Evolutionary conservation across 352 stramenopile genomes (phyloP), one percentile per base, ranked within the genome.

Genomic region (Phytophthora sojae): DNA sequence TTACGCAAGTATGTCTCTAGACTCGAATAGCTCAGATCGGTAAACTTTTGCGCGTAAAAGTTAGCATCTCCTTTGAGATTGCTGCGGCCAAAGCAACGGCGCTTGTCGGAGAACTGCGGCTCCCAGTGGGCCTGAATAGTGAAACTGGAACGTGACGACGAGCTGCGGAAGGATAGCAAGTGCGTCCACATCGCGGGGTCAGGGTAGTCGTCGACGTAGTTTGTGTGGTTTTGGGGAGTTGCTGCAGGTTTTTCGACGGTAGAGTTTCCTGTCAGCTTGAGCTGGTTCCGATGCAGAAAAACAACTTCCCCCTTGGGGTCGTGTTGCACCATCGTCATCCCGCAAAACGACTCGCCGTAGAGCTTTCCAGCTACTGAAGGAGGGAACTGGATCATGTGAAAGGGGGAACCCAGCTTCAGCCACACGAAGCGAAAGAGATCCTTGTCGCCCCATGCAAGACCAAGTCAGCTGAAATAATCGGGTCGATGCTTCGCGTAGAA

Each of bases 341-440:
- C 86, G 35, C 84, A 93, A 49, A 90, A 93, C 25, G 60, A 73
- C 5, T 62, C n/a, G 0, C 51, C 58, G 7, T 73, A 57, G 14
- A 84, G 61, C 6, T 61, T 69, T 0, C 83, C 83, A 0, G 76
- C 83, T 1, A 81, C 62, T 0, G 69, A 79, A 0, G 83, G 81
- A 1, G 83, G 80, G 9, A 65, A 71, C 17, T 67, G 57, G 0
- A 92, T 75, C 82, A 92, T 91, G 61, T 81, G 61, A 49, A 87
- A 93, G 0, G 69, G 44, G n/a, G 71, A 65, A 29, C 76, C 71
- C 26, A 80, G 73, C 63, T 93, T 93, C 60, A 92, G 64, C 85
- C 85, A 93, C 26, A 83, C 85, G 19, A 93, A 73, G 3, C 85
- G 85, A 55, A 93, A 93, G 1, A 93, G 69, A 44, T 93, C 85